These are phyloP conservation scores for Ogataea paraovalis DNA, from an alignment of 805 yeast species.

Conservation along the genomic window DNA sequence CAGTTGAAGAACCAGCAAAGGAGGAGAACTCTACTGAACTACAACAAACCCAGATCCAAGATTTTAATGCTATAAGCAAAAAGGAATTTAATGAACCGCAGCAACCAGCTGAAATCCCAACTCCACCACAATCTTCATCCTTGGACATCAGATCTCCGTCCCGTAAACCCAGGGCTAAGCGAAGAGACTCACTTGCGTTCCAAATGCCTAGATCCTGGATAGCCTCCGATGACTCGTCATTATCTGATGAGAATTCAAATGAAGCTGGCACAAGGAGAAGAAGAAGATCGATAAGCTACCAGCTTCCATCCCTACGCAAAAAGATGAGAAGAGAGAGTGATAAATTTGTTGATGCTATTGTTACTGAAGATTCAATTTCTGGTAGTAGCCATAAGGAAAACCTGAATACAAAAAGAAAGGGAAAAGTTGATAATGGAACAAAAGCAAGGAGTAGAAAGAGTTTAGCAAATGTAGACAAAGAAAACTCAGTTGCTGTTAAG, in stretches of 20 bases:
- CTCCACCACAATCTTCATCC: not conserved
- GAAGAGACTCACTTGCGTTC: not conserved
- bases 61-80: too few species aligned
- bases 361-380: not conserved
- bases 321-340: constrained; percentile 68
- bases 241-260: constrained; percentile 10
- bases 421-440: too few species aligned
- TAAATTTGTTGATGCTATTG: constrained; percentile 57
- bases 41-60: not conserved
- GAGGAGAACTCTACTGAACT: not conserved
- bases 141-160: not conserved
- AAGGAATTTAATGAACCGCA: too few species aligned
- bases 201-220: not conserved
- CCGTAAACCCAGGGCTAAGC: not conserved
- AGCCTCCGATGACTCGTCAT: not conserved
- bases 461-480: not conserved
- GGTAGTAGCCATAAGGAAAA: too few species aligned
- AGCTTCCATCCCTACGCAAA: constrained; percentile 59
- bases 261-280: constrained; percentile 35
- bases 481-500: not conserved
- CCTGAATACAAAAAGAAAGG: too few species aligned
- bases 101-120: too few species aligned
- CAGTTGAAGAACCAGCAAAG: not conserved
- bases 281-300: constrained; percentile 59
- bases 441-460: not conserved